Percentiles rank a stretch among this genome's conserved stretches.
Conservation (phyloP, 352 stramenopile species). For the Thraustochytrium striatum region DNA sequence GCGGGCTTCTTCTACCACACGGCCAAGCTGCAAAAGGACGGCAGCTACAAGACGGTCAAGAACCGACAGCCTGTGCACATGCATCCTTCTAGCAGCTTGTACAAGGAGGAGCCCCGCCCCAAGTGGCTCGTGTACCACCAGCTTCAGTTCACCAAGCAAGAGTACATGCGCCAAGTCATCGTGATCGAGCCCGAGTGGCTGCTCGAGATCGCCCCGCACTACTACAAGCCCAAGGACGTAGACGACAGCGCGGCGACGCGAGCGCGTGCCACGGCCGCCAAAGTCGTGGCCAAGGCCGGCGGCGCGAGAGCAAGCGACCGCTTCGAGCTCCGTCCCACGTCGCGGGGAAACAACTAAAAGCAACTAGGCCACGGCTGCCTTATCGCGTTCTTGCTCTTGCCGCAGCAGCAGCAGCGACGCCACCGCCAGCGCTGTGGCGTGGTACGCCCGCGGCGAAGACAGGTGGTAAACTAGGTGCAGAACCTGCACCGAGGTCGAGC, state of each 20-base stretch:
- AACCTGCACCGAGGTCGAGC: no score
- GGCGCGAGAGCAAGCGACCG: neutral
- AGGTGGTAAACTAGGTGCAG: no score
- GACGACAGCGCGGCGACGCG: constrained; percentile 65
- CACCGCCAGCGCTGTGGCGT: no score
- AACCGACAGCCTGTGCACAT: constrained; percentile 93
- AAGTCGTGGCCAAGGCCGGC: neutral
- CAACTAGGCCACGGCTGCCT: no score
- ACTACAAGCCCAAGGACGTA: constrained; percentile 96
- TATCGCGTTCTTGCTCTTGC: neutral
- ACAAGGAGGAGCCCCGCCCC: constrained; percentile 70
- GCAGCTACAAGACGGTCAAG: constrained; percentile 97
- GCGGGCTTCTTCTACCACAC: constrained; percentile 99
- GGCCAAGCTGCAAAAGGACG: constrained; percentile 86
- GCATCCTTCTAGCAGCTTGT: constrained; percentile 94
- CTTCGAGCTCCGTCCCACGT: neutral
- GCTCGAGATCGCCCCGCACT: constrained; percentile 97
- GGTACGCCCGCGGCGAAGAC: no score
- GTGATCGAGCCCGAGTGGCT: constrained; percentile 97
- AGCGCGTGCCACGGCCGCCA: neutral
- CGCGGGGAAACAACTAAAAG: neutral
- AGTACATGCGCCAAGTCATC: constrained; percentile 96
- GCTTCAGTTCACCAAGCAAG: constrained; percentile 94
- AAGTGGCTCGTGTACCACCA: constrained; percentile 97
- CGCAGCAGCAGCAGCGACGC: neutral